Evolutionary conservation across 2,329 filamentous ascomycete species (phyloP).

Genomic region (Penicillium sumatraense): DNA sequence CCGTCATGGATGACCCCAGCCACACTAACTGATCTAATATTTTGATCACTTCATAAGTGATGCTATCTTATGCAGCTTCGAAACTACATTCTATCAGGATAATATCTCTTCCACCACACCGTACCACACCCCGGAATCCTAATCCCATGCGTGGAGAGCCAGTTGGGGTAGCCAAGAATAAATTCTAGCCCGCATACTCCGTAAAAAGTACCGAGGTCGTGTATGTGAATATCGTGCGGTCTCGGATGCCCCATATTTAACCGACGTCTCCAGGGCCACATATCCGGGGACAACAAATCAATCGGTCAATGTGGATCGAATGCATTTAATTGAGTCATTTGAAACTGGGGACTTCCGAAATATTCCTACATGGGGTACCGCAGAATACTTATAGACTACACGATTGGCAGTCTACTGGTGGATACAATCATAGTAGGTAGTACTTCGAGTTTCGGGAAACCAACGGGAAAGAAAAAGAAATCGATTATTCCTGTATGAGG

Average conservation of each 20-base stretch:
- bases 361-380: neutral
- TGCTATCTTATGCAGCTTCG: too few relatives aligned
- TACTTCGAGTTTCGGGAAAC: too few relatives aligned
- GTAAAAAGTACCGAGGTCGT: neutral
- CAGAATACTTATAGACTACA: neutral
- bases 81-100: neutral
- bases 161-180: neutral
- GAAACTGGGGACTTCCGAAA: neutral
- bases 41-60: too few relatives aligned
- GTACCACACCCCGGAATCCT: neutral
- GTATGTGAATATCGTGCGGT: neutral
- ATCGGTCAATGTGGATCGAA: neutral
- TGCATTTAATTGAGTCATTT: neutral
- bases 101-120: neutral
- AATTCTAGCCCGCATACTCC: neutral
- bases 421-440: too few relatives aligned
- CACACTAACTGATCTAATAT: too few relatives aligned
- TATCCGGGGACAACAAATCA: neutral
- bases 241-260: neutral
- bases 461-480: neutral
- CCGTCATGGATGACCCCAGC: neutral
- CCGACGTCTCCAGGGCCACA: neutral
- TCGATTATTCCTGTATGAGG: neutral
- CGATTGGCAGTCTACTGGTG: too few relatives aligned
- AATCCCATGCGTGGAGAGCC: neutral